These are phyloP conservation scores for Acephala macrosclerotiorum DNA, from an alignment of 2,329 filamentous ascomycete genomes.

Conservation along the genomic window DNA sequence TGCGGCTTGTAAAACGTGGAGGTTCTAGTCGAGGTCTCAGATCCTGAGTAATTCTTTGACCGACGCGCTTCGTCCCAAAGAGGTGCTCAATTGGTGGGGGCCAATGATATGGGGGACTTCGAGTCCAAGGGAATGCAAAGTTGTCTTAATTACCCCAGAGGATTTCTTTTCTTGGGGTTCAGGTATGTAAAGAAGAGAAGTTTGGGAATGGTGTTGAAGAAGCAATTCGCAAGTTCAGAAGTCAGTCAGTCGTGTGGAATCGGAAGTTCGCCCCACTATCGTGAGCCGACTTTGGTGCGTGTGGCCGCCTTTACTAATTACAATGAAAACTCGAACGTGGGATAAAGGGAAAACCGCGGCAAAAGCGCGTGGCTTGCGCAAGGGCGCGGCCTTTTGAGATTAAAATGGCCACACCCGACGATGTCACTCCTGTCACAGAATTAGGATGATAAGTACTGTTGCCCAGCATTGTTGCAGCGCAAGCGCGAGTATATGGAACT, in stretches of 20 bases:
- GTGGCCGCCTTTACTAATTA: background rate
- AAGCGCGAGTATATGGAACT: no score
- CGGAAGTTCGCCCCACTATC: constrained; percentile 6
- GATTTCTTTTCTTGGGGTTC: background rate
- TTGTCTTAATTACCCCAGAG: background rate
- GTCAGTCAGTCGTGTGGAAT: constrained; percentile 6
- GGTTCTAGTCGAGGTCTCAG: background rate
- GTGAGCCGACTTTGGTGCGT: background rate
- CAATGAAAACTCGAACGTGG: constrained; percentile 4
- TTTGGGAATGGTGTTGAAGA: constrained; percentile 1
- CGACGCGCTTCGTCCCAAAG: background rate
- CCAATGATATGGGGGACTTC: background rate
- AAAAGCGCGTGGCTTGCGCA: background rate
- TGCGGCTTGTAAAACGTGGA: background rate
- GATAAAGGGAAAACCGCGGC: constrained; percentile 10
- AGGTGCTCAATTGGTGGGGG: background rate
- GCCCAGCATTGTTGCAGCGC: background rate
- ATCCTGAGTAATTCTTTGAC: background rate
- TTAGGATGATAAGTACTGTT: background rate
- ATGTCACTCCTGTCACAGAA: background rate
- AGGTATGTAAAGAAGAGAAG: background rate
- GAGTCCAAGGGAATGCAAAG: background rate
- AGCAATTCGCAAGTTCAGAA: background rate
- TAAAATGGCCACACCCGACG: background rate
- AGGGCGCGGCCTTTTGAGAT: background rate